A percentile compares a stretch with the other conserved stretches of the same genome.
Evolutionary conservation across 1,284 basidiomycete genomes (phyloP).

Genomic region (Boletellus sp.): DNA sequence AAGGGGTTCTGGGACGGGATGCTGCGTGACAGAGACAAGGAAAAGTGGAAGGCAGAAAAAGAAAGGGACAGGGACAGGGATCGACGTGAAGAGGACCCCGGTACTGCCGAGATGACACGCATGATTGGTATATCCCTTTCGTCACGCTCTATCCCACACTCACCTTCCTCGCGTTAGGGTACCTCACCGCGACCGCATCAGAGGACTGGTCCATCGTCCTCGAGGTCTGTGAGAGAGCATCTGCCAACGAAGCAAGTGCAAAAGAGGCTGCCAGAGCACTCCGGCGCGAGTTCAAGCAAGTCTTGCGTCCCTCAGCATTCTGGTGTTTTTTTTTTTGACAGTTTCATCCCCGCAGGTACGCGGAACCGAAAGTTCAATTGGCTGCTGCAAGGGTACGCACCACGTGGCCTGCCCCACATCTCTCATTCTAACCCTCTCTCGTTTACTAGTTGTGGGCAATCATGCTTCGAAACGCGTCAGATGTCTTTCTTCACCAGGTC

Average conservation of each 20-base stretch:
- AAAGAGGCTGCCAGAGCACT: slow-evolving; percentile 74
- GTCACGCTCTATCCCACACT: not conserved
- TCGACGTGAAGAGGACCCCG: slow-evolving; percentile 40
- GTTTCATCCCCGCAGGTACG: slow-evolving; percentile 46
- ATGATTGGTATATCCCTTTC: slow-evolving; percentile 55
- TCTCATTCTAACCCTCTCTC: slow-evolving; percentile 6
- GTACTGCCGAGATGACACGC: slow-evolving; percentile 53
- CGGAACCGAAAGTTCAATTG: slow-evolving; percentile 65
- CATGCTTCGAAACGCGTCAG: slow-evolving; percentile 71
- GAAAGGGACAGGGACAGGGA: slow-evolving; percentile 31
- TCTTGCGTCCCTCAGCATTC: slow-evolving; percentile 2
- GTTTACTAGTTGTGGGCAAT: slow-evolving; percentile 71
- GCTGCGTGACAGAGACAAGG: slow-evolving; percentile 34
- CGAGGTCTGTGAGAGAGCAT: slow-evolving; percentile 74
- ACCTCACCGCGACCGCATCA: slow-evolving; percentile 67
- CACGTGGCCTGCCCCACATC: not conserved
- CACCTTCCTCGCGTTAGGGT: slow-evolving; percentile 43
- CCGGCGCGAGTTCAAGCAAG: slow-evolving; percentile 73
- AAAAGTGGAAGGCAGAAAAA: slow-evolving; percentile 28
- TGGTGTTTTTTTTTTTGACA: not conserved
- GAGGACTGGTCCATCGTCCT: slow-evolving; percentile 77
- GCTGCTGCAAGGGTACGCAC: slow-evolving; percentile 63
- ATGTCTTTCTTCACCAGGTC: slow-evolving; percentile 63
- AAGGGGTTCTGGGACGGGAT: slow-evolving; percentile 53
- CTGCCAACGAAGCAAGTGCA: slow-evolving; percentile 59